Conservation (phyloP, 257 asterid genomes). For the Solanum okadae region DNA sequence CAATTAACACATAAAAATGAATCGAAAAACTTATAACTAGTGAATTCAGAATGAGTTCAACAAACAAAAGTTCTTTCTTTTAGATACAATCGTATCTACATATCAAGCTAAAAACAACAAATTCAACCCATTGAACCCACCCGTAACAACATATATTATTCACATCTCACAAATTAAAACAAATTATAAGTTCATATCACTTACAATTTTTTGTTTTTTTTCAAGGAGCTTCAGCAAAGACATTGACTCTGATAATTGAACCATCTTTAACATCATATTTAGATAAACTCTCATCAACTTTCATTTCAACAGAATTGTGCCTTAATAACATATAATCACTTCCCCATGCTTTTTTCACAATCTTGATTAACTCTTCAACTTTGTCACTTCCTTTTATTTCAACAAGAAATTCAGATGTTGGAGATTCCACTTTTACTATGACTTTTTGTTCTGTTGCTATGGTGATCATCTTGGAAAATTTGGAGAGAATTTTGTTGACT, state of each 20-base stretch:
- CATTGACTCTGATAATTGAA: slow-evolving; percentile 17
- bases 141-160: background rate
- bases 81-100: background rate
- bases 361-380: slow-evolving; percentile 15
- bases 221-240: slow-evolving; percentile 20
- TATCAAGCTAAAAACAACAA: background rate
- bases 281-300: slow-evolving; percentile 11
- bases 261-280: slow-evolving; percentile 22
- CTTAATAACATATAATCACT: slow-evolving; percentile 13
- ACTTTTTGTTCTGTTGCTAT: slow-evolving; percentile 2
- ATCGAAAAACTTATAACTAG: background rate
- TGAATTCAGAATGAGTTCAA: background rate
- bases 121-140: background rate
- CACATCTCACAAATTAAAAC: background rate
- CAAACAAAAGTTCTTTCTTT: background rate
- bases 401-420: slow-evolving; percentile 17
- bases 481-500: background rate
- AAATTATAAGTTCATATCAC: background rate
- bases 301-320: slow-evolving; percentile 10
- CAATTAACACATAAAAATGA: background rate
- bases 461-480: background rate
- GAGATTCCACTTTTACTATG: slow-evolving; percentile 21
- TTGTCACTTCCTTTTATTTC: slow-evolving; percentile 10
- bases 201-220: background rate
- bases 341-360: slow-evolving; percentile 23